A percentile compares a stretch with the other conserved stretches of the same genome.
Conservation (phyloP, 1,139 yeast species). For the Pichia sorboxylosa region DNA sequence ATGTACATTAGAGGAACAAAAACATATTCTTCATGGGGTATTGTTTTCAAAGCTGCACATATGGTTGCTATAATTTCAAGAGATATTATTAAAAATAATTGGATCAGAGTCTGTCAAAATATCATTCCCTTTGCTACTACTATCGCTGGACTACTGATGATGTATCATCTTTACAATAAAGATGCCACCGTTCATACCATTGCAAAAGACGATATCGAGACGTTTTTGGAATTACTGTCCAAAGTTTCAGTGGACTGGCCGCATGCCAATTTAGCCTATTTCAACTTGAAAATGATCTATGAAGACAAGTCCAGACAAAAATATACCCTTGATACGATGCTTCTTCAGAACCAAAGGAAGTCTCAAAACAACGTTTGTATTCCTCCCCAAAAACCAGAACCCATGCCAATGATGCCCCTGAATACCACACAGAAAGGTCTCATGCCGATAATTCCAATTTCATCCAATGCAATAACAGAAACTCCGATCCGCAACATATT, state of each 20-base stretch:
- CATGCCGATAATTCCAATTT: no score
- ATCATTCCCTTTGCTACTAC: slow-evolving; percentile 41
- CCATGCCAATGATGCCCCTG: no score
- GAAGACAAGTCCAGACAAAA: slow-evolving; percentile 15
- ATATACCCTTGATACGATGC: slow-evolving; percentile 8
- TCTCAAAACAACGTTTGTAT: no score
- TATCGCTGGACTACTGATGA: slow-evolving; percentile 61
- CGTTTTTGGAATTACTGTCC: slow-evolving; percentile 13
- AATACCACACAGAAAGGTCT: no score
- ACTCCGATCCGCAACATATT: background rate
- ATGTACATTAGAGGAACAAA: slow-evolving; percentile 40
- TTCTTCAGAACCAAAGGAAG: no score
- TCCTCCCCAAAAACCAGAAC: no score
- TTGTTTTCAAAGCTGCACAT: slow-evolving; percentile 75
- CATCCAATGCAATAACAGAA: no score
- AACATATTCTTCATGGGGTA: slow-evolving; percentile 68
- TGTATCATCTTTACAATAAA: slow-evolving; percentile 39
- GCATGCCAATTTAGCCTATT: slow-evolving; percentile 14
- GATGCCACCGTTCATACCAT: slow-evolving; percentile 15
- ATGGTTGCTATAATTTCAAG: slow-evolving; percentile 63
- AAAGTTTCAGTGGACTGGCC: slow-evolving; percentile 15
- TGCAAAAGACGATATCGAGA: slow-evolving; percentile 15
- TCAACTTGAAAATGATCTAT: slow-evolving; percentile 15
- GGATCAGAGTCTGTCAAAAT: slow-evolving; percentile 46
- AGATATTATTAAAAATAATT: slow-evolving; percentile 60